Conservation (phyloP, 306 rosid genomes). For the Glycyrrhiza uralensis region DNA sequence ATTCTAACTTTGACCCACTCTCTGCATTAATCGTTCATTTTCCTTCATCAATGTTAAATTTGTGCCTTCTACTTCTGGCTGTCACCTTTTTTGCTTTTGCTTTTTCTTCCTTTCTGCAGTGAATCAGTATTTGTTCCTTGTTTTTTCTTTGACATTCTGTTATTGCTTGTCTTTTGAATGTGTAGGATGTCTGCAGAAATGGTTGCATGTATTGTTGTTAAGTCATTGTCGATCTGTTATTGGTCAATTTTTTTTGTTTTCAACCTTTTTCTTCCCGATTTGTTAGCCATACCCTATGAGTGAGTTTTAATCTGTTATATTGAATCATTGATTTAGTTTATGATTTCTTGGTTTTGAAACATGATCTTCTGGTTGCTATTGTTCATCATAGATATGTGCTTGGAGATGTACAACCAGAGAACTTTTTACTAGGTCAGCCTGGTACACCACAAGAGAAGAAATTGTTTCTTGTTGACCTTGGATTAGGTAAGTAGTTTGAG, state of each 20-base stretch:
- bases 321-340: background rate
- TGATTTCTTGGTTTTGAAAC: too few relatives aligned
- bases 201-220: slow-evolving; percentile 89
- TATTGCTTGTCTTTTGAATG: background rate
- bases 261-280: background rate
- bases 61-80: background rate
- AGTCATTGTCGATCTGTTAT: slow-evolving; percentile 69
- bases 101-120: background rate
- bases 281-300: too few relatives aligned
- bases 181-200: slow-evolving; percentile 83
- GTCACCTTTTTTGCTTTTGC: background rate
- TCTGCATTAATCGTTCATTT: background rate
- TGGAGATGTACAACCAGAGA: too few relatives aligned
- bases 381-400: slow-evolving; percentile 66
- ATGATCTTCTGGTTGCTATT: background rate
- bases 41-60: background rate
- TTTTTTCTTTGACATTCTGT: too few relatives aligned
- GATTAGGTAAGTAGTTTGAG: slow-evolving; percentile 54
- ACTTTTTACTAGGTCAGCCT: too few relatives aligned
- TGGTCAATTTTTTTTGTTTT: background rate
- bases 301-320: background rate
- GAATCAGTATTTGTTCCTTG: too few relatives aligned
- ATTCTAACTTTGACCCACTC: background rate
- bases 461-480: slow-evolving; percentile 93
- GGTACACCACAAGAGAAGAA: too few relatives aligned